A percentile compares a stretch with the other conserved stretches of the same genome.
Evolutionary conservation across 208 protist genomes (phyloP).

Genomic region (Sergeia podlipaevii): DNA sequence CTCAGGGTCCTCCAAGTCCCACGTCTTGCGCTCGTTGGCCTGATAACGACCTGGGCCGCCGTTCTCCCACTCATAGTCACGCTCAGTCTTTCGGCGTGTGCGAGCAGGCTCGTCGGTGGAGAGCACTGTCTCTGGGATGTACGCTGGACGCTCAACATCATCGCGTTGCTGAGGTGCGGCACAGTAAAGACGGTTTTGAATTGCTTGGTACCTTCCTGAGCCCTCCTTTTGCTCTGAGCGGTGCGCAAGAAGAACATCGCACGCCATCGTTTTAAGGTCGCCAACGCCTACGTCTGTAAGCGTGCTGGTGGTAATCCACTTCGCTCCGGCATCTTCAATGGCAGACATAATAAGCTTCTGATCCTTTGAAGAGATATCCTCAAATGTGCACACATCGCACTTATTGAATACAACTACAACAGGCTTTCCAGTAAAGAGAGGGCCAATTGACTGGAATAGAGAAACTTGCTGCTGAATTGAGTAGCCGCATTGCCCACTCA

Average conservation of each 20-base stretch:
- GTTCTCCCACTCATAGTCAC: conserved; percentile 90
- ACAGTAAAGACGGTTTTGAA: conserved; percentile 92
- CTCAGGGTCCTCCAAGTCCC: conserved; percentile 92
- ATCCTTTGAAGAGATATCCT: conserved; percentile 85
- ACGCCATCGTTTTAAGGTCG: conserved; percentile 92
- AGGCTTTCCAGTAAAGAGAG: conserved; percentile 99
- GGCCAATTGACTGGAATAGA: conserved; percentile 98
- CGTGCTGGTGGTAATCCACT: conserved; percentile 94
- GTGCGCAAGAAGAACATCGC: conserved; percentile 94
- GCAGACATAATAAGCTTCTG: conserved; percentile 80
- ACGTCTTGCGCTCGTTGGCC: conserved; percentile 85
- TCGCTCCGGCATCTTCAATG: conserved; percentile 75
- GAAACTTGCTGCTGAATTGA: conserved; percentile 97
- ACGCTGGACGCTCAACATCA: conserved; percentile 56
- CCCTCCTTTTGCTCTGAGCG: conserved; percentile 94
- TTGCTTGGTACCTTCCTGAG: conserved; percentile 88
- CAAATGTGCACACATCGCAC: conserved; percentile 94
- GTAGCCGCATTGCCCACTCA: conserved; percentile 98
- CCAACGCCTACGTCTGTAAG: conserved; percentile 95
- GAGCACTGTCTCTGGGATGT: conserved; percentile 81
- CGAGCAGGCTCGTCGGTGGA: conserved; percentile 27
- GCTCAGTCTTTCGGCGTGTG: conserved; percentile 81
- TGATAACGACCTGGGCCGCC: conserved; percentile 93
- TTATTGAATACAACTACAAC: conserved; percentile 99
- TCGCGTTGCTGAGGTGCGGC: conserved; percentile 90